Percentiles rank a stretch among this genome's conserved stretches.
Conservation (phyloP, 441 rosid species). For the Bruguiera hainesii region DNA sequence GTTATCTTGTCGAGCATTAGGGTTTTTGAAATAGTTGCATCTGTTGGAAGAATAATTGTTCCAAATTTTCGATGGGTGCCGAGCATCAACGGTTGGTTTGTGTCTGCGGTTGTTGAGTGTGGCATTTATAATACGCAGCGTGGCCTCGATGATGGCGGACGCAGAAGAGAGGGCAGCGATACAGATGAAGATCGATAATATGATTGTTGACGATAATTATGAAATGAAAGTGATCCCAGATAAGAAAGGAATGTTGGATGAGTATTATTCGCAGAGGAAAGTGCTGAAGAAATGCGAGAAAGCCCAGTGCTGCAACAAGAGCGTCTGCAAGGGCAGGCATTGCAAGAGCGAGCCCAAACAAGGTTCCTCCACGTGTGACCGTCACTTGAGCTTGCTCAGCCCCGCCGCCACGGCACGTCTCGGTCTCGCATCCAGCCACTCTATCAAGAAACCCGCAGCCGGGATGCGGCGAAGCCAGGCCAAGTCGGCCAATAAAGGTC, state of each 20-base stretch:
- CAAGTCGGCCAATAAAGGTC: slow-evolving; percentile 45
- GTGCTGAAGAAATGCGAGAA: slow-evolving; percentile 22
- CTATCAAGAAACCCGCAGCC: slow-evolving; percentile 21
- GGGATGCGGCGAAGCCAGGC: slow-evolving; percentile 43
- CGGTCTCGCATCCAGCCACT: background rate
- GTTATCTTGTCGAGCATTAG: slow-evolving; percentile 28
- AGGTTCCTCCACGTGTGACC: slow-evolving; percentile 28
- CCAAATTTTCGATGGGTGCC: slow-evolving; percentile 21
- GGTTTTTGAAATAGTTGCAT: slow-evolving; percentile 36
- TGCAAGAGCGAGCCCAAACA: slow-evolving; percentile 29
- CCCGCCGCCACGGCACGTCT: slow-evolving; percentile 1
- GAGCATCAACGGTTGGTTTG: slow-evolving; percentile 19
- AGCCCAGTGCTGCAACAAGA: slow-evolving; percentile 24
- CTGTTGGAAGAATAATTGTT: slow-evolving; percentile 21
- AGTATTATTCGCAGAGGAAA: slow-evolving; percentile 17
- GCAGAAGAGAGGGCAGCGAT: slow-evolving; percentile 27
- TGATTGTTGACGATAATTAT: slow-evolving; percentile 28
- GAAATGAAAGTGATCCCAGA: slow-evolving; percentile 11
- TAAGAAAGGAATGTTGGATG: slow-evolving; percentile 20
- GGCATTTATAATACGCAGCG: slow-evolving; percentile 34
- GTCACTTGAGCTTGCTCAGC: slow-evolving; percentile 26
- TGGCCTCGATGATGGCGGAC: slow-evolving; percentile 44
- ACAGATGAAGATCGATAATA: slow-evolving; percentile 21
- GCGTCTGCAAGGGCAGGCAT: slow-evolving; percentile 33
- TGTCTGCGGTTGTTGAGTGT: slow-evolving; percentile 21